Base-by-base conservation (phyloP, 306 rosid species). In the Ormosia emarginata region DNA sequence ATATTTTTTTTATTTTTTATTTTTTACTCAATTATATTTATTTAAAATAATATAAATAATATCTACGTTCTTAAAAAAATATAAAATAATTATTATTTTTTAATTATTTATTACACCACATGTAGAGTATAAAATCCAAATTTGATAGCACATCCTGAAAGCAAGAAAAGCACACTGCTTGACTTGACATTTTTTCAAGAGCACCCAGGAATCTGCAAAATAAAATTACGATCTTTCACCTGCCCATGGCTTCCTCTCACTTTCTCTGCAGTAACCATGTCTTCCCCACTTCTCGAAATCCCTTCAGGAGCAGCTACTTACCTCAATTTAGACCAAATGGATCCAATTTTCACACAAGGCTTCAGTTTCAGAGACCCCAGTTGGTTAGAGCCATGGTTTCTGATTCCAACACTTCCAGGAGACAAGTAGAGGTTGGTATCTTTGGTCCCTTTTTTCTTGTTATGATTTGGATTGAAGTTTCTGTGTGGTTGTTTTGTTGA, bases 211-310 rank as follows among this genome's bases (percentile, higher is more conserved):
- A 46, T 46, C 80, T 81, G 14, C 73, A 29, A 37, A 36, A 18
- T 46, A 18, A 81, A 76, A 37, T 41, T 43, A 4, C 66, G 44
- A 44, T 44, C 74, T 80, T 61, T 41, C 62, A 41, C 43, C 68
- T 46, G 39, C 76, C 83, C 73, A 95, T 95, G 97, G 90, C 97
- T 85, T 89, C 90, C 82, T 75, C 94, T 62, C 94, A 74, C 50
- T 80, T 90, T 61, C 87, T 87, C n/a, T 84, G 80, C 73, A 85
- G 76, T 67, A 84, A 63, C 67, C 80, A 87, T 32, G n/a, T 75
- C 88, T 79, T 87, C 69, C 88, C 81, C 74, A 63, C 85, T 80
- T 84, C 83, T 18, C 61, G 71, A 46, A 83, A 63, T 70, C 81
- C 91, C 11, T 72, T 84, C 43, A 68, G 82, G 55, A 83, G 77